Evolutionary conservation across 345 rosid species (phyloP).

Genomic region (Populus simonii): DNA sequence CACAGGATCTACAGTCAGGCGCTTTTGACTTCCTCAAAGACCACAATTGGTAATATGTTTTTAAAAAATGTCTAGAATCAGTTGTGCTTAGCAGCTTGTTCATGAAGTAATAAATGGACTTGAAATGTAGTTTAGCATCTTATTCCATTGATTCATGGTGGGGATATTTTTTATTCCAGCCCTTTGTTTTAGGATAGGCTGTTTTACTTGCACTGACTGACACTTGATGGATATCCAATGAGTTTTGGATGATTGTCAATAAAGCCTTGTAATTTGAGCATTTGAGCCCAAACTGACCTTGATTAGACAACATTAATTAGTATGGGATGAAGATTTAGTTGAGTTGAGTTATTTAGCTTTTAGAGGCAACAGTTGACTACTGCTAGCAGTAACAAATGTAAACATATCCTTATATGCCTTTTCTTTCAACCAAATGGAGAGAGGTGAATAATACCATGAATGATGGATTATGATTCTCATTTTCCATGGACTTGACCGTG

Average conservation of each 20-base stretch:
- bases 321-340: not conserved
- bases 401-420: not conserved
- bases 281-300: not conserved
- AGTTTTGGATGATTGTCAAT: not conserved
- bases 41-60: conserved; percentile 63
- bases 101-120: not conserved
- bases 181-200: not conserved
- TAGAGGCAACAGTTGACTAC: not conserved
- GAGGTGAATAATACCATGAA: not conserved
- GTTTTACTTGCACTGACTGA: not conserved
- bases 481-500: not conserved
- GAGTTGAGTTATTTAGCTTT: not conserved
- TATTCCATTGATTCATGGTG: not conserved
- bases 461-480: not conserved
- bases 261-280: not conserved
- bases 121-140: not conserved
- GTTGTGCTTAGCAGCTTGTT: conserved; percentile 10
- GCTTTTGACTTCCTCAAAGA: conserved; percentile 85
- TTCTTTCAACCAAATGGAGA: not conserved
- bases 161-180: not conserved
- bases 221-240: not conserved
- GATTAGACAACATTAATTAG: not conserved
- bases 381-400: not conserved
- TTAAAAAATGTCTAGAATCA: not conserved
- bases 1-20: conserved; percentile 82